These are phyloP conservation scores for Fusarium redolens DNA, from an alignment of 2,329 filamentous ascomycete genomes.

Conservation along the genomic window DNA sequence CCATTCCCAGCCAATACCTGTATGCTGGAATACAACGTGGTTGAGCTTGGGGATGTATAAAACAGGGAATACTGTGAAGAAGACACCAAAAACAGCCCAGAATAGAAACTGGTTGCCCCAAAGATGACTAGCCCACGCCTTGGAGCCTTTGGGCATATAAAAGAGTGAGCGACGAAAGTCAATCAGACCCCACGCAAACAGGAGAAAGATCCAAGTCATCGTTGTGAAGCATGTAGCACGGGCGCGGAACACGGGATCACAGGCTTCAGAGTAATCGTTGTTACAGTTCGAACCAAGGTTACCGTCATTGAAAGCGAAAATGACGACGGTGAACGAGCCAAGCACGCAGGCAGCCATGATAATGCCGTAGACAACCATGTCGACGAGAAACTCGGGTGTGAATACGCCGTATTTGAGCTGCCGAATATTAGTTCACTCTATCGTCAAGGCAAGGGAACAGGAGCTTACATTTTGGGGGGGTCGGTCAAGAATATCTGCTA, in stretches of 20 bases:
- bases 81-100: conserved; percentile 62
- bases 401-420: conserved; percentile 66
- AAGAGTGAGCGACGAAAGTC: conserved; percentile 75
- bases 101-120: conserved; percentile 67
- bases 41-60: conserved; percentile 79
- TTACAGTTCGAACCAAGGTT: conserved; percentile 69
- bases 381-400: conserved; percentile 70
- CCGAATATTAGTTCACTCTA: background rate
- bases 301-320: conserved; percentile 57
- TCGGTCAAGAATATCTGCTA: conserved; percentile 72
- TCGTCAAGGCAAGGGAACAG: background rate
- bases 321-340: conserved; percentile 68
- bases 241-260: conserved; percentile 70
- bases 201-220: conserved; percentile 76
- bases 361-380: conserved; percentile 72
- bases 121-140: conserved; percentile 65
- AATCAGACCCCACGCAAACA: conserved; percentile 77
- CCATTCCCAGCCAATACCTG: conserved; percentile 76
- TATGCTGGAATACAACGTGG: conserved; percentile 72
- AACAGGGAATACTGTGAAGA: conserved; percentile 67
- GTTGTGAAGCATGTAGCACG: conserved; percentile 74
- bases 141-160: conserved; percentile 63
- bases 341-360: conserved; percentile 72
- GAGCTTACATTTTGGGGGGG: conserved; percentile 59
- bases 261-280: conserved; percentile 59